phyloP scores from a whole-genome alignment of 176 grass and related monocot genomes.

The Rhynchospora pubera region DNA sequence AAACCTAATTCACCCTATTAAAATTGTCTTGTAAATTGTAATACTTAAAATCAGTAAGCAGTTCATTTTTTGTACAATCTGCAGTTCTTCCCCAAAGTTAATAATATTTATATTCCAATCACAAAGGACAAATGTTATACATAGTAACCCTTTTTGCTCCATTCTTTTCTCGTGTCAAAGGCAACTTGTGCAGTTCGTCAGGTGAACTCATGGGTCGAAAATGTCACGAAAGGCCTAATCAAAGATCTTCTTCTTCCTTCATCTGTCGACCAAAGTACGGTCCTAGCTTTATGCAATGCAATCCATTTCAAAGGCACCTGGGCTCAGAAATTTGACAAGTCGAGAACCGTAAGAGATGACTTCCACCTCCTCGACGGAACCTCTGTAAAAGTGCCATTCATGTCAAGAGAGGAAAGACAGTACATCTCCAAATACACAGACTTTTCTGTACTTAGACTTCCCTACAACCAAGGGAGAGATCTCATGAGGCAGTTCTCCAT shows the following conservation, averaged over 20 bases:
- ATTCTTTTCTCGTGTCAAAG: slow-evolving; percentile 12
- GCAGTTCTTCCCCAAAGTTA: too few species aligned
- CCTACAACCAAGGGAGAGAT: slow-evolving; percentile 62
- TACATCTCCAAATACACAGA: slow-evolving; percentile 31
- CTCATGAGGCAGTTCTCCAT: slow-evolving; percentile 64
- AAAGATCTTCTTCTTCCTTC: slow-evolving; percentile 48
- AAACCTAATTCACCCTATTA: too few species aligned
- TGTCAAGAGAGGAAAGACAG: slow-evolving; percentile 44
- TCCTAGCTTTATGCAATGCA: slow-evolving; percentile 61
- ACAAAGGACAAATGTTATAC: too few species aligned
- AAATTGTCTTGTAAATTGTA: too few species aligned
- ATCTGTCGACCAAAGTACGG: slow-evolving; percentile 47
- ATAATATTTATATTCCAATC: too few species aligned
- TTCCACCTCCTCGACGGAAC: slow-evolving; percentile 63
- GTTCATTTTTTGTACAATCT: too few species aligned
- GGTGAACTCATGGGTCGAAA: slow-evolving; percentile 75
- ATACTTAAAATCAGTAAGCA: too few species aligned
- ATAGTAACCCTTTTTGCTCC: not conserved
- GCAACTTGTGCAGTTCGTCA: slow-evolving; percentile 44
- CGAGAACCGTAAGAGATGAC: slow-evolving; percentile 39
- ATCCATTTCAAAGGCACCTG: slow-evolving; percentile 80
- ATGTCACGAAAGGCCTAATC: slow-evolving; percentile 53
- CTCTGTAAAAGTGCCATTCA: slow-evolving; percentile 57
- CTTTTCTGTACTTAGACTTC: slow-evolving; percentile 61
- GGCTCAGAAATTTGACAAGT: slow-evolving; percentile 71